Conservation (phyloP, 2,329 filamentous ascomycete species). For the Zymoseptoria tritici region DNA sequence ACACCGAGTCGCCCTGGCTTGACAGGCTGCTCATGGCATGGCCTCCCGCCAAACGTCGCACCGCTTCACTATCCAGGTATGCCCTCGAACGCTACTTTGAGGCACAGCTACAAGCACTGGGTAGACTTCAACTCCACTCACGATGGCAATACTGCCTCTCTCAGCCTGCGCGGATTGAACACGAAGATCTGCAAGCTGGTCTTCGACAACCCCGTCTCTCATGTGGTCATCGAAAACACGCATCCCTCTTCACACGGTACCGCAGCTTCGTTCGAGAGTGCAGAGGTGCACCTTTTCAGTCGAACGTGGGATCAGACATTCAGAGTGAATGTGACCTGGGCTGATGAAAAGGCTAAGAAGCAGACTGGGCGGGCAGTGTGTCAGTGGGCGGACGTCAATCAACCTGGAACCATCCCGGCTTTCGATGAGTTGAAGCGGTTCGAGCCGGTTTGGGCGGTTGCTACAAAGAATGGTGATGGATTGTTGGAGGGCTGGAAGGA, state of each 20-base stretch:
- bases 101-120: slow-evolving; percentile 40
- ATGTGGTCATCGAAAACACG: slow-evolving; percentile 52
- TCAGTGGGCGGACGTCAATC: slow-evolving; percentile 81
- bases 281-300: slow-evolving; percentile 71
- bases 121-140: slow-evolving; percentile 57
- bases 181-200: slow-evolving; percentile 70
- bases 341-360: slow-evolving; percentile 29
- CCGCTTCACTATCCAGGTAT: slow-evolving; percentile 21
- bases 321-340: slow-evolving; percentile 67
- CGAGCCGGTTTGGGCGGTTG: slow-evolving; percentile 69
- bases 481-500: slow-evolving; percentile 72
- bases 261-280: slow-evolving; percentile 47
- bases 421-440: slow-evolving; percentile 72
- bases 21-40: slow-evolving; percentile 63
- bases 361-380: slow-evolving; percentile 65
- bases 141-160: slow-evolving; percentile 44
- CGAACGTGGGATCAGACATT: slow-evolving; percentile 70
- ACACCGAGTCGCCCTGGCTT: slow-evolving; percentile 46
- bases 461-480: slow-evolving; percentile 69
- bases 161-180: slow-evolving; percentile 64
- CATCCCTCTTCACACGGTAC: neutral
- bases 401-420: slow-evolving; percentile 64
- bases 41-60: slow-evolving; percentile 58
- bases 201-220: slow-evolving; percentile 60
- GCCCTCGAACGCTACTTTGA: slow-evolving; percentile 8